Evolutionary conservation across 106 monocot species (phyloP), one percentile per base, ranked within the genome.

Genomic region (Gastrodia elata): DNA sequence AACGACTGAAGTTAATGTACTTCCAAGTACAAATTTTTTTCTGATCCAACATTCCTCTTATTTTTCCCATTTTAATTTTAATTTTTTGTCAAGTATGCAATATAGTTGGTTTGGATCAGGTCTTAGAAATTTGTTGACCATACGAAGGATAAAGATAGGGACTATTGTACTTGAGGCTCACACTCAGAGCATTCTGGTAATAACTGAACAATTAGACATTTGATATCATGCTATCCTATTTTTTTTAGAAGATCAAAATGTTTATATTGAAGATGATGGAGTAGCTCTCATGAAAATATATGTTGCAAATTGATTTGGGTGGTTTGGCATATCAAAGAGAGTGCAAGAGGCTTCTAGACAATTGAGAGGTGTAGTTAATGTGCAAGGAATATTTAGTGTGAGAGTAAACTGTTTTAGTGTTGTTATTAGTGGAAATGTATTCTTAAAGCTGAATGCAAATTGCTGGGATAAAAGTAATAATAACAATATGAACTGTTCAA

Each of bases 381-480:
- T 42, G 42, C 8, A 14, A 42, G n/a, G 14, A 42, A 9, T 8
- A 42, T 9, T 42, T 42, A 42, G 42, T 9, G 42, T 0, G 42
- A 42, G 42, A 9, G 52, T 59, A 59, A 59, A 16, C 35, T 6
- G 65, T 35, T 35, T 3, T 25, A 33, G 27, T 65, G 36, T 20
- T 67, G 37, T 18, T 2, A 37, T 36, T 3, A 38, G 9, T 67
- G n/a, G 20, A 67, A 37, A 30, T 20, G 37, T 15, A 20, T 38
- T 67, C 11, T 14, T 38, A 37, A n/a, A 67, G 6, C 22, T 38
- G 35, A 65, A 65, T 18, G 5, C 65, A 65, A 20, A 67, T 38
- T 37, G n/a, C 38, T 67, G 67, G 67, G 67, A 61, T 38, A 67
- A 67, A 37, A 37, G n/a, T 35, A 38, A 37, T 37, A 27, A 67